phyloP scores from a whole-genome alignment of 805 yeast species.

The Pichia kluyveri region DNA sequence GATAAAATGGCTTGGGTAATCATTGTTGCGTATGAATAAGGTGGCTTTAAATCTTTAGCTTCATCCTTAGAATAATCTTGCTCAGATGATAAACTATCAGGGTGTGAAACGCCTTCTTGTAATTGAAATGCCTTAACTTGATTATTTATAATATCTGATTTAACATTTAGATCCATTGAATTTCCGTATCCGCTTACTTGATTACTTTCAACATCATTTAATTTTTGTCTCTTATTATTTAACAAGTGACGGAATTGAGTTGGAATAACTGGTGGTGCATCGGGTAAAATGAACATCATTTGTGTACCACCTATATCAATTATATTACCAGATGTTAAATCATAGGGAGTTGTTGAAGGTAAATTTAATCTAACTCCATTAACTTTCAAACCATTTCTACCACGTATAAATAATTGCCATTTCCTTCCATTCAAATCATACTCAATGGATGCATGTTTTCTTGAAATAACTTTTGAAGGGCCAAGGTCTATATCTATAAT shows the following conservation, averaged over 20 bases:
- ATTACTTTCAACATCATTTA: background rate
- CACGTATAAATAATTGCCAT: constrained; percentile 81
- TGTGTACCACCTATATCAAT: constrained; percentile 95
- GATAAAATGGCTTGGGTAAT: constrained; percentile 94
- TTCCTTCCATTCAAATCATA: constrained; percentile 65
- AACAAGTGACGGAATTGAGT: constrained; percentile 34
- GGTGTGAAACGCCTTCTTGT: constrained; percentile 7
- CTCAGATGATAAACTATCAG: constrained; percentile 15
- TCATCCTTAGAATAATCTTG: constrained; percentile 81
- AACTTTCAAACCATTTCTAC: constrained; percentile 90
- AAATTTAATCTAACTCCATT: constrained; percentile 53
- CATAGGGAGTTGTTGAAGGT: constrained; percentile 33
- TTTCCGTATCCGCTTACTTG: background rate
- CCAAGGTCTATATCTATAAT: constrained; percentile 80
- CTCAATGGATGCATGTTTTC: constrained; percentile 79
- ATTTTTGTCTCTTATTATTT: constrained; percentile 15
- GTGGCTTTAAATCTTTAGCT: constrained; percentile 90
- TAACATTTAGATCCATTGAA: background rate
- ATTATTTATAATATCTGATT: constrained; percentile 12
- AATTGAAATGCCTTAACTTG: constrained; percentile 39
- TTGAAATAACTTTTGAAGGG: constrained; percentile 93
- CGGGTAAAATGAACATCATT: constrained; percentile 98
- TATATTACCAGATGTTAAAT: constrained; percentile 78
- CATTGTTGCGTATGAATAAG: constrained; percentile 96
- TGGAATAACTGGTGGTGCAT: constrained; percentile 65